Percentiles rank a stretch among this genome's conserved stretches.
Conservation (phyloP, 306 rosid species). For the Acacia acuminata region DNA sequence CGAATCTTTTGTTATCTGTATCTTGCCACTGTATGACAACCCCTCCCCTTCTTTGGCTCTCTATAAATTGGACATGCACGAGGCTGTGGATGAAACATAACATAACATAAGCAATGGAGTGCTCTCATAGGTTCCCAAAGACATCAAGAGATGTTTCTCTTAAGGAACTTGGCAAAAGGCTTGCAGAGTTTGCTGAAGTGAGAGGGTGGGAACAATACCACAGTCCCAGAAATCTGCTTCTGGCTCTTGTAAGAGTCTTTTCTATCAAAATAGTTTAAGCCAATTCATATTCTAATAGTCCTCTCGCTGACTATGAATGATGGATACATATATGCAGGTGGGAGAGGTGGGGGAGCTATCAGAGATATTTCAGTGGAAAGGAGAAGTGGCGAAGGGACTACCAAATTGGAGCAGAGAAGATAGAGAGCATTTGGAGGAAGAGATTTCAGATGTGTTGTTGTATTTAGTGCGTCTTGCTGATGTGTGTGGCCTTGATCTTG, state of each 20-base stretch:
- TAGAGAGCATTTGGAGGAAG: conserved; percentile 76
- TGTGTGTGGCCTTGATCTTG: conserved; percentile 78
- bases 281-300: too few relatives aligned
- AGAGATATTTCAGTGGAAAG: conserved; percentile 85
- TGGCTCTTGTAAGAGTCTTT: conserved; percentile 59
- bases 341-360: conserved; percentile 85
- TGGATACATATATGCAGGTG: conserved; percentile 41
- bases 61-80: conserved; percentile 57
- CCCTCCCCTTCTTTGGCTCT: not conserved
- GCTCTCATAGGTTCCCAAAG: conserved; percentile 37
- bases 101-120: conserved; percentile 42
- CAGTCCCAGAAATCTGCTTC: conserved; percentile 83
- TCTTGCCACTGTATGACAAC: not conserved
- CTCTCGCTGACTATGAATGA: too few relatives aligned
- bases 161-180: conserved; percentile 62
- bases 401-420: conserved; percentile 77
- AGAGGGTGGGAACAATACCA: conserved; percentile 85
- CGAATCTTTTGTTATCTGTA: not conserved
- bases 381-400: conserved; percentile 78
- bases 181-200: conserved; percentile 72
- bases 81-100: not conserved
- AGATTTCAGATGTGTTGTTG: conserved; percentile 76
- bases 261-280: too few relatives aligned
- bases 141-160: conserved; percentile 61
- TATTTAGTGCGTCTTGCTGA: conserved; percentile 73